Evolutionary conservation across 495 filamentous ascomycete species (phyloP), one percentile per base, ranked within the genome.

Genomic region (Penicillium psychrofluorescens): DNA sequence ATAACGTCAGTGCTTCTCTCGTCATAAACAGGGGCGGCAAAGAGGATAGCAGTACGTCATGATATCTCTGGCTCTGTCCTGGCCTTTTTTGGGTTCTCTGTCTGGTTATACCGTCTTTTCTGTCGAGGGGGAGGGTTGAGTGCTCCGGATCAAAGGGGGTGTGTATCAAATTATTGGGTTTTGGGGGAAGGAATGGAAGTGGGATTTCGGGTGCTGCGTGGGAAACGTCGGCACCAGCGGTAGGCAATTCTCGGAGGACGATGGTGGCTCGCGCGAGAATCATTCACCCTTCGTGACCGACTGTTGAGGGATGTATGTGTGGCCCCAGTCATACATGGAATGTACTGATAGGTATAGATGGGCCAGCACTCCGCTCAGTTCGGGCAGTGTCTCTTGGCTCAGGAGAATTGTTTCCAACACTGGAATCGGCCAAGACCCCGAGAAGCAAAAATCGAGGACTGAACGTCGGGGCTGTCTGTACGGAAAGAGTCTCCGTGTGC

Each of bases 341-440:
- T 52, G 58, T 57, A 58, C 64, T 56, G 57, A 62, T 51, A 50
- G 45, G 59, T 55, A 57, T 57, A 42, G 58, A 56, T 42, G 53
- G 49, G 45, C 54, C 30, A 35, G 45, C 55, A 45, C 43, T 9
- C 50, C 48, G 51, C 42, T 58, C 45, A 57, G 49, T 49, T 43
- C 50, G 46, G 51, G 40, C 34, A 30, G 15, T 38, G n/a, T 36
- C 38, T 41, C 32, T 12, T 51, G 22, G 22, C 22, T 22, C 22
- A 22, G 22, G 2, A 22, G 22, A 6, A 22, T 22, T 22, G 2
- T 22, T 22, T 3, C 22, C 22, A 22, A 22, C 6, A 3, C 22
- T 22, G 22, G 22, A 22, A 22, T 4, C 0, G 22, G 6, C 22
- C 22, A 22, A 22, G 22, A 22, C 3, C 4, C 22, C 6, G 0